Conservation (phyloP, 2,329 filamentous ascomycete genomes). For the Annulohypoxylon truncatum region DNA sequence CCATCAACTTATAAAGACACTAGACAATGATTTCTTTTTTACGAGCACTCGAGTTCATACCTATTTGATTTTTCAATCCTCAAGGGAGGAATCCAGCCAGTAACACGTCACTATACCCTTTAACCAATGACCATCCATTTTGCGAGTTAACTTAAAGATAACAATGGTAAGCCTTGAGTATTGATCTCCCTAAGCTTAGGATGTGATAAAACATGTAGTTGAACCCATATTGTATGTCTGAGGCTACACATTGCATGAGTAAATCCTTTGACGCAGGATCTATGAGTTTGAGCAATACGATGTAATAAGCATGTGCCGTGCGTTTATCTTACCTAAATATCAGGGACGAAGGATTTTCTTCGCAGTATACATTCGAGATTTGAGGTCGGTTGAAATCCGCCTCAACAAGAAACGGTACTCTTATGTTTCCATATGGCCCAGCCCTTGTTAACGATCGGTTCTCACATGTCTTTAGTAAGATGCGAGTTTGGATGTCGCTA, state of each 20-base stretch:
- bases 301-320: background rate
- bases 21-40: too few relatives aligned
- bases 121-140: too few relatives aligned
- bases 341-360: background rate
- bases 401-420: background rate
- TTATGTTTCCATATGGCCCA: background rate
- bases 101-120: too few relatives aligned
- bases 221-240: background rate
- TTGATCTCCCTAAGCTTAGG: background rate
- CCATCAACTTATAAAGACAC: too few relatives aligned
- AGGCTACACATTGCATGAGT: background rate
- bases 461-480: background rate
- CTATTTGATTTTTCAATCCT: too few relatives aligned
- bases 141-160: too few relatives aligned
- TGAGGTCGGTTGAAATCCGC: background rate
- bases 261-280: background rate
- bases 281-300: background rate
- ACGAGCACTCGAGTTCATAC: too few relatives aligned
- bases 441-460: background rate
- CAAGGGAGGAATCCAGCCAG: too few relatives aligned
- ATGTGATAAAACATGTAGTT: background rate
- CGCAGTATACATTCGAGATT: slow-evolving; percentile 1
- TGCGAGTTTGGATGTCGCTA: background rate
- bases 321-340: background rate
- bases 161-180: background rate